phyloP scores from a whole-genome alignment of 352 stramenopile species.

The Phytophthora chlamydospora region DNA sequence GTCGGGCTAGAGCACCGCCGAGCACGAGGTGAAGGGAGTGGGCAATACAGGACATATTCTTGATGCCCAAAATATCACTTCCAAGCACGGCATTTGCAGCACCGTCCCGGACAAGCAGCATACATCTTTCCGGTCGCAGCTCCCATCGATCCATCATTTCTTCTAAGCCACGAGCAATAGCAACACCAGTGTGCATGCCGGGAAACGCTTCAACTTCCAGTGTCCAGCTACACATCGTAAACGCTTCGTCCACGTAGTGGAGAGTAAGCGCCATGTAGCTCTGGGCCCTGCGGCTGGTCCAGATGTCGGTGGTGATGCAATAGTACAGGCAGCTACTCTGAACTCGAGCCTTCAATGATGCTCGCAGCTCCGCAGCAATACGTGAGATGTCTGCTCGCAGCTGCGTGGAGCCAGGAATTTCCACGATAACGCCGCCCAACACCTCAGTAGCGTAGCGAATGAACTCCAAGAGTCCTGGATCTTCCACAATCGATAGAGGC shows the following conservation, averaged over 20 bases:
- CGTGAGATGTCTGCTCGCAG: conserved; percentile 3
- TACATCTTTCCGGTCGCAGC: neutral
- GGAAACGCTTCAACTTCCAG: conserved; percentile 5
- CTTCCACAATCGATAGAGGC: conserved; percentile 6
- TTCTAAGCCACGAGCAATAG: neutral
- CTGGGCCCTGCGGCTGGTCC: conserved; percentile 4
- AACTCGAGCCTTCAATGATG: conserved; percentile 7
- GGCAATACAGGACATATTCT: neutral
- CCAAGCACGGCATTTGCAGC: neutral
- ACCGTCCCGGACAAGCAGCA: neutral
- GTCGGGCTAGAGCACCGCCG: neutral
- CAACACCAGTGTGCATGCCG: conserved; percentile 1
- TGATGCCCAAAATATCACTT: neutral
- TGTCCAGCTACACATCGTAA: neutral
- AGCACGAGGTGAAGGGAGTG: neutral
- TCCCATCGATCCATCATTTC: neutral
- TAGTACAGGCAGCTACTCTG: neutral
- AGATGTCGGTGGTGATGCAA: conserved; percentile 17
- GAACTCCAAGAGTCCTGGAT: neutral
- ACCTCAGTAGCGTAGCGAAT: conserved; percentile 10
- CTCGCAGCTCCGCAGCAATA: conserved; percentile 8
- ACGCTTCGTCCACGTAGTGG: conserved; percentile 5
- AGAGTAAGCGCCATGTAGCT: conserved; percentile 13
- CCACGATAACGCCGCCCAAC: conserved; percentile 5
- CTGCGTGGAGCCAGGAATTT: conserved; percentile 7